Evolutionary conservation across 352 stramenopile genomes (phyloP), one percentile per base, ranked within the genome.

Genomic region (Phytophthora nicotianae): DNA sequence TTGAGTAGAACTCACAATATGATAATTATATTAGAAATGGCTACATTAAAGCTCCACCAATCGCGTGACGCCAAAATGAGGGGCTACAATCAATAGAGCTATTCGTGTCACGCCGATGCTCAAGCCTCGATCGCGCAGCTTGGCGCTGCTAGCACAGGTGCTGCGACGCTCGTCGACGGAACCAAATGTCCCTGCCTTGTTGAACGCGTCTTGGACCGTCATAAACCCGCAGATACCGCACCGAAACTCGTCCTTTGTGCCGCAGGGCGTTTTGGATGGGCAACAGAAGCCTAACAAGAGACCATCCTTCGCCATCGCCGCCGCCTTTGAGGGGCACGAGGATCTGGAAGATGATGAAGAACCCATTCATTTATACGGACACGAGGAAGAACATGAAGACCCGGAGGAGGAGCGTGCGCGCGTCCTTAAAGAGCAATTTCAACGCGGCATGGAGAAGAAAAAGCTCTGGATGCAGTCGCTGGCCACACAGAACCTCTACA

Each of bases 381-480:
- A 74, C 19, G 45, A 72, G 0, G 49, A 48, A 5, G 37, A 75
- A 4, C 21, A 43, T 1, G 53, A 67, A 10, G 50, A 56, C 21
- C 16, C 27, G 16, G 59, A 68, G 23, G 52, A 72, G 16, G 61
- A 77, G 23, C 46, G 71, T 20, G 49, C 40, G 27, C 68, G 51
- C 17, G 68, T 56, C 7, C 58, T 83, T 2, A 79, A 70, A 19
- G 51, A 75, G 54, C 74, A 79, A 33, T 81, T 90, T 20, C 65
- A 75, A 9, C 51, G 60, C n/a, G 81, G 68, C 4, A 77, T 90
- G 77, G 79, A 85, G 49, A 79, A 82, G 55, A 90, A 90, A 62
- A 82, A 74, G 56, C 47, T 65, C 53, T 90, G 79, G 79, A 83
- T 90, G 77, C 70, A 78, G 57, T 58, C 59, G 43, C 75, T 89